These are phyloP conservation scores for Cladochytrium replicatum DNA, from an alignment of 192 early-diverging fungal genomes.

Conservation along the genomic window DNA sequence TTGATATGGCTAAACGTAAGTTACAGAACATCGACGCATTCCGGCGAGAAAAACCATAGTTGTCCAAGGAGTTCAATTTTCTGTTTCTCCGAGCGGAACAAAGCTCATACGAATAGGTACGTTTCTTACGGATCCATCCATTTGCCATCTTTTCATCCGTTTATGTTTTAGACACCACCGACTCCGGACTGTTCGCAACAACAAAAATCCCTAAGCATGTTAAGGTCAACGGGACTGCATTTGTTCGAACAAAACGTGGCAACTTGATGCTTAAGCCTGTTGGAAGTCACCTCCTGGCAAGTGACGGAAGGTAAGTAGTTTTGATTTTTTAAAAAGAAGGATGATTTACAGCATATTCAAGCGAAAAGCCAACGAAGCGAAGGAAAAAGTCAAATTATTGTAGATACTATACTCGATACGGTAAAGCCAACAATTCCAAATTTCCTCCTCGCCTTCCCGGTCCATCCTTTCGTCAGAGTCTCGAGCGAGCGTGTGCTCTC, in stretches of 20 bases:
- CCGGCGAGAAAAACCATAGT: constrained; percentile 7
- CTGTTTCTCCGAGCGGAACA: constrained; percentile 1
- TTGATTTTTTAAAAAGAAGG: too few relatives aligned
- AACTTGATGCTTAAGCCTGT: constrained; percentile 14
- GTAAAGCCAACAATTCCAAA: neutral
- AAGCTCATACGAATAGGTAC: constrained; percentile 10
- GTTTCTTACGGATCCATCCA: neutral
- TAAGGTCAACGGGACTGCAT: constrained; percentile 10
- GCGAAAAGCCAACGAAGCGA: neutral
- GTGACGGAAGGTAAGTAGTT: too few relatives aligned
- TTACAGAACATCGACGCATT: too few relatives aligned
- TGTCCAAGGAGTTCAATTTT: constrained; percentile 20
- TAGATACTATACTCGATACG: constrained; percentile 14
- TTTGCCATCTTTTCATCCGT: neutral
- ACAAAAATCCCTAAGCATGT: constrained; percentile 11
- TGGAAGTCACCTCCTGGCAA: too few relatives aligned
- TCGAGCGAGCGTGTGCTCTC: too few relatives aligned
- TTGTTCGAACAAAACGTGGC: constrained; percentile 14
- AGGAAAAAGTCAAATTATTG: constrained; percentile 6
- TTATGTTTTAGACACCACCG: neutral
- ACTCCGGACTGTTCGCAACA: neutral
- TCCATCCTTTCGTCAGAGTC: too few relatives aligned
- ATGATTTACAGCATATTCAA: too few relatives aligned
- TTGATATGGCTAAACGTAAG: too few relatives aligned
- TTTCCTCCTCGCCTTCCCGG: too few relatives aligned